Evolutionary conservation across 2,329 filamentous ascomycete genomes (phyloP), one percentile per base, ranked within the genome.

Genomic region (Rhytidhysteron rufulum): DNA sequence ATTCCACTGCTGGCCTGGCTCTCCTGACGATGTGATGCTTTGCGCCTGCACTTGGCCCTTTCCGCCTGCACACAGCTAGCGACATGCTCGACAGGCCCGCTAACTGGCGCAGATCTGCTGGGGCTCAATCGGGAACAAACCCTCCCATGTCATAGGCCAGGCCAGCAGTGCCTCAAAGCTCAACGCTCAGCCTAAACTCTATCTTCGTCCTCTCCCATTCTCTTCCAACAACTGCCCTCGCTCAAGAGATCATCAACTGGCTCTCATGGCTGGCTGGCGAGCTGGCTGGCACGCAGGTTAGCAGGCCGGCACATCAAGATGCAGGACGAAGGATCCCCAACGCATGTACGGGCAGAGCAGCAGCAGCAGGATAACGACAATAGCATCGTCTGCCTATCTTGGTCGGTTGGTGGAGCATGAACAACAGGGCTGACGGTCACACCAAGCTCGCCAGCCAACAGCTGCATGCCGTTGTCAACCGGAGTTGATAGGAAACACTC

Each of bases 371-470:
- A 16, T n/a, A n/a, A n/a, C n/a, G n/a, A 27, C 24, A 27, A 8
- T 8, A 27, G 7, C 24, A 27, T 7, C 24, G 24, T 27, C 13
- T 27, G 24, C 24, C 24, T n/a, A n/a, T n/a, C n/a, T n/a, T 8
- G 24, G 24, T 7, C 24, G 13, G 7, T 13, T 27, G 13, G 7
- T 27, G 24, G 24, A 27, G 24, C 7, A 13, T 8, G 7, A 27
- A 27, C 24, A 13, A 9, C 32, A 34, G 20, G 33, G 33, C 33
- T 35, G 6, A 35, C 33, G 18, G 33, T 35, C 24, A 20, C 33
- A 35, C 33, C 7, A 18, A 32, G 17, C 9, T 13, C 7, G 24
- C 24, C 24, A 27, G 24, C 7, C 7, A 27, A 33, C 10, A 17
- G 15, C 10, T 17, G 31, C 16, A 32, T 32, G 30, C 11, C 16